Base-by-base conservation (phyloP, 805 yeast species). In the Saturnispora serradocipensis region DNA sequence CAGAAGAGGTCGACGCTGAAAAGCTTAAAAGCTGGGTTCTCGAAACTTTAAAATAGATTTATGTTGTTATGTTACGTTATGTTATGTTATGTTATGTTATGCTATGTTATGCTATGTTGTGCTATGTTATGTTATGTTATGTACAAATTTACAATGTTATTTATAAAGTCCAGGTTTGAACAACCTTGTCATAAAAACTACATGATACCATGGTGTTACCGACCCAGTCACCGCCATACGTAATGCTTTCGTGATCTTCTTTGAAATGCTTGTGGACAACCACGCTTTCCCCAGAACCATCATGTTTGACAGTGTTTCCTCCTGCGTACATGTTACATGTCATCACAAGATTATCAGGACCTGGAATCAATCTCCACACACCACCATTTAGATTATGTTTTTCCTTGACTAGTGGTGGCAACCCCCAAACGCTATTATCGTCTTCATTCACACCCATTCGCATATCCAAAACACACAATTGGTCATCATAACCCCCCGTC, bases 321-420 rank as follows among this genome's bases (percentile, higher is more conserved):
- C 99, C 99, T 58, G 88, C 89, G 62, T 91, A 91, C 98, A 93
- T 93, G 62, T 97, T 88, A 64, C 97, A 90, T 0, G 83, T 81
- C 47, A 91, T 68, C 0, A 91, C 74, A 42, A 78, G 68, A 52
- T 77, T 68, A 34, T 71, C 72, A 4, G 61, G 58, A 0, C 56
- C 50, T 2, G 96, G 96, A 7, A 81, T 69, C 53, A 93, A 72
- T 59, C 96, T 72, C 99, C 99, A 91, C 3, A 91, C 98, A 1
- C 99, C 99, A 5, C 99, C 98, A 1, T 88, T 90, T 3, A 93
- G 69, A 45, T 82, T 76, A 28, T 71, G 65, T 43, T 70, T 69
- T 13, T 71, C 65, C 5, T 64, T 61, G 0, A 72, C 70, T 30
- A 65, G 67, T 0, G 91, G 91, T 1, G 76, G 68, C n/a, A 71